A percentile compares a stretch with the other conserved stretches of the same genome.
phyloP scores from a whole-genome alignment of 805 yeast genomes.

The Torulaspora franciscae region DNA sequence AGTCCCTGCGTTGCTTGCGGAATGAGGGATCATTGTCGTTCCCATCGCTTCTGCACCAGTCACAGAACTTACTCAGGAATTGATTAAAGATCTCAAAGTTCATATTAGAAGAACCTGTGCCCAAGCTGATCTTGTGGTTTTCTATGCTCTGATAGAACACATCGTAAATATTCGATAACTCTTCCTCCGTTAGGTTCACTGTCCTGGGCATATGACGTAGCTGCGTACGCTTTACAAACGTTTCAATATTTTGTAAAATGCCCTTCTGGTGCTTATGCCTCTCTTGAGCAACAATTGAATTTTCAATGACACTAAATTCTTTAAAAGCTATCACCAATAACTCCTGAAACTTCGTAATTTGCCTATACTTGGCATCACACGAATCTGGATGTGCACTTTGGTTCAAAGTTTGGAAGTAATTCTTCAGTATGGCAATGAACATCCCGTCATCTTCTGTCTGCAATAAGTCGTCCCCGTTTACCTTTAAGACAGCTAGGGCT shows the following conservation, averaged over 20 bases:
- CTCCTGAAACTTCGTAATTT: constrained; percentile 82
- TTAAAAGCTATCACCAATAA: constrained; percentile 86
- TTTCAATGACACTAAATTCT: constrained; percentile 79
- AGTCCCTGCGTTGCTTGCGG: constrained; percentile 39
- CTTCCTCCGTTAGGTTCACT: constrained; percentile 50
- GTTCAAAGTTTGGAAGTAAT: constrained; percentile 72
- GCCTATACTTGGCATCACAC: constrained; percentile 54
- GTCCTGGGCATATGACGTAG: constrained; percentile 78
- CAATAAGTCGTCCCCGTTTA: constrained; percentile 80
- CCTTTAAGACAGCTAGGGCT: constrained; percentile 81
- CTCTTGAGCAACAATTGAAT: constrained; percentile 62
- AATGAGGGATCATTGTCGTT: constrained; percentile 35
- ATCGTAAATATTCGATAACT: constrained; percentile 74
- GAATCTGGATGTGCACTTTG: constrained; percentile 74
- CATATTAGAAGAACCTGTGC: constrained; percentile 59
- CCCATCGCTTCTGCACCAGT: constrained; percentile 55
- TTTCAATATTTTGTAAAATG: constrained; percentile 80
- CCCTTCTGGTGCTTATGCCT: constrained; percentile 67
- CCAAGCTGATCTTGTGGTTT: constrained; percentile 54
- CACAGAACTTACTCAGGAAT: constrained; percentile 75
- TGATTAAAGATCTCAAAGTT: constrained; percentile 62
- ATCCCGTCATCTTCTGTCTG: constrained; percentile 87
- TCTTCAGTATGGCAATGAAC: constrained; percentile 78
- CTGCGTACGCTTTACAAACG: constrained; percentile 88
- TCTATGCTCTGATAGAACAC: constrained; percentile 73